Conservation (phyloP, 345 rosid species). For the Linum usitatissimum region DNA sequence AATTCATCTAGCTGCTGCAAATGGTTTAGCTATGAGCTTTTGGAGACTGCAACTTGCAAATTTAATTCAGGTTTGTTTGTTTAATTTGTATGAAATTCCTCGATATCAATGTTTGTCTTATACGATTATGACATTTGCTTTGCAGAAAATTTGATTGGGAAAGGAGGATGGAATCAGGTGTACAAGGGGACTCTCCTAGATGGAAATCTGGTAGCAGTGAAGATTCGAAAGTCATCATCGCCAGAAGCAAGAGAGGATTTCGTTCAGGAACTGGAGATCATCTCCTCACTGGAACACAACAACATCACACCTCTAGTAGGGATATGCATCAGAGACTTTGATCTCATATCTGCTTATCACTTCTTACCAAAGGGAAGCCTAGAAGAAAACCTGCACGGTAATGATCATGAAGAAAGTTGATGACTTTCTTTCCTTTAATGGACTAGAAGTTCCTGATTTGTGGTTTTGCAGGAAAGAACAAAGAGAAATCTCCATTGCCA, state of each 20-base stretch:
- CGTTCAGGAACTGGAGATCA: constrained; percentile 57
- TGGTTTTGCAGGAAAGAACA: constrained; percentile 20
- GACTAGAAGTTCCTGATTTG: too few species aligned
- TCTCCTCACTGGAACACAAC: constrained; percentile 55
- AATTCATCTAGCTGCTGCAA: constrained; percentile 30
- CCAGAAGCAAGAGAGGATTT: constrained; percentile 56
- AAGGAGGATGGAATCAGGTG: constrained; percentile 74
- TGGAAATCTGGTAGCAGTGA: constrained; percentile 62
- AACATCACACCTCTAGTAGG: constrained; percentile 57
- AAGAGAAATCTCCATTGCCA: constrained; percentile 27
- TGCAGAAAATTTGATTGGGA: constrained; percentile 60
- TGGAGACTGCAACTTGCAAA: constrained; percentile 48
- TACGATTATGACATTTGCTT: constrained; percentile 11
- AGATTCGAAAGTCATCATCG: constrained; percentile 45
- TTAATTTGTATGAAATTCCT: constrained; percentile 5
- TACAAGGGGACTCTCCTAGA: constrained; percentile 66
- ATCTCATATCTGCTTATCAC: constrained; percentile 64
- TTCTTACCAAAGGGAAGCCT: constrained; percentile 63
- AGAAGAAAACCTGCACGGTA: constrained; percentile 70
- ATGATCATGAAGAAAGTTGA: constrained; percentile 10
- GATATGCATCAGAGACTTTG: constrained; percentile 39
- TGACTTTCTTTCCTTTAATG: too few species aligned
- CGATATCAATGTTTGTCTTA: neutral
- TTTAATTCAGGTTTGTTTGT: constrained; percentile 57
- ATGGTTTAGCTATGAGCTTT: constrained; percentile 52